Conservation (phyloP, 805 yeast genomes). For the Wickerhamiella dianesei region DNA sequence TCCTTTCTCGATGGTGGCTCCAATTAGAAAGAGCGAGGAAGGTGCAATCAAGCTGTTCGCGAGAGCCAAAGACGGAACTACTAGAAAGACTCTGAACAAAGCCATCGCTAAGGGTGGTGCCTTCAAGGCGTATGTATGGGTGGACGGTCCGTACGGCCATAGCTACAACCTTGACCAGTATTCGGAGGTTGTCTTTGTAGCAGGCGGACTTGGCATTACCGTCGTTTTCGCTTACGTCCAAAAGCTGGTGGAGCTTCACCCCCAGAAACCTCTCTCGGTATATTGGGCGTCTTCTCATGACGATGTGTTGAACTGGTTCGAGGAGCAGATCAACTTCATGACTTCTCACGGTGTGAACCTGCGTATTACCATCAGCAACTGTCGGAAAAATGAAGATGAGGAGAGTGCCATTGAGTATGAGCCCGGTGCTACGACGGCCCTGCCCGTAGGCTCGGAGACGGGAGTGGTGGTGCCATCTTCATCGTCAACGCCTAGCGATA, state of each 20-base stretch:
- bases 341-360: not conserved
- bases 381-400: not conserved
- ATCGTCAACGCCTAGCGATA: no score
- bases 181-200: conserved; percentile 30
- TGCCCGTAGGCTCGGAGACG: no score
- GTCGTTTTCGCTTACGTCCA: conserved; percentile 35
- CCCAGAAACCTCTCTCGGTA: not conserved
- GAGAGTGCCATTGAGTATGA: not conserved
- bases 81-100: conserved; percentile 30
- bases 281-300: not conserved
- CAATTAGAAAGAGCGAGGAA: conserved; percentile 6
- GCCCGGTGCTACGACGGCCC: not conserved
- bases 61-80: conserved; percentile 39
- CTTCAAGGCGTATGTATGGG: conserved; percentile 24
- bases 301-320: conserved; percentile 29
- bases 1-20: conserved; percentile 39
- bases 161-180: conserved; percentile 28
- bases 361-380: not conserved
- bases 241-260: conserved; percentile 17
- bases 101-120: conserved; percentile 23
- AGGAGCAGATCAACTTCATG: conserved; percentile 29
- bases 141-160: conserved; percentile 56
- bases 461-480: no score
- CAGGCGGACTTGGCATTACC: conserved; percentile 52
- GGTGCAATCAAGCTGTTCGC: conserved; percentile 14